Conservation (phyloP, 768 basidiomycete genomes). For the Pleurotus citrinopileatus region DNA sequence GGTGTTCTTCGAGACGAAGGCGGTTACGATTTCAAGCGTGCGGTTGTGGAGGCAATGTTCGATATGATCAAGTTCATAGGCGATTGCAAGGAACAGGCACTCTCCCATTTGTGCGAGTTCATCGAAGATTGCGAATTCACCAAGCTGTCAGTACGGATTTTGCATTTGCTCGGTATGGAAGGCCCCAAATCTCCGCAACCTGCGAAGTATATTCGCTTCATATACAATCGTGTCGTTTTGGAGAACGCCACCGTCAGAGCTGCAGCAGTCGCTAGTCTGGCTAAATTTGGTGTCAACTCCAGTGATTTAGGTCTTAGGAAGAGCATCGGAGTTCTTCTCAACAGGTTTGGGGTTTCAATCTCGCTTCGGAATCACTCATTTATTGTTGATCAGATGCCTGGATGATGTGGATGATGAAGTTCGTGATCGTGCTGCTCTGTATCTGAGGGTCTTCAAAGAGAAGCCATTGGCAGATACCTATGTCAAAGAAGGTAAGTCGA, state of each 20-base stretch:
- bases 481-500: constrained; percentile 81
- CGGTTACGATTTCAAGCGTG: constrained; percentile 99
- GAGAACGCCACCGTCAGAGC: constrained; percentile 98
- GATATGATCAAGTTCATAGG: constrained; percentile 99
- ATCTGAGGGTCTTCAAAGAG: constrained; percentile 81
- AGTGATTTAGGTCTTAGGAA: constrained; percentile 73
- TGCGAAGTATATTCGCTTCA: constrained; percentile 98
- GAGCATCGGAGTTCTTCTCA: constrained; percentile 85
- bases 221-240: constrained; percentile 98
- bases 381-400: constrained; percentile 60
- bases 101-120: constrained; percentile 98
- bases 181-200: constrained; percentile 96
- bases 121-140: constrained; percentile 99
- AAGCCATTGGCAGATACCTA: constrained; percentile 80
- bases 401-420: constrained; percentile 99
- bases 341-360: constrained; percentile 49
- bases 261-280: constrained; percentile 91
- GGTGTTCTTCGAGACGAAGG: constrained; percentile 97
- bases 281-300: constrained; percentile 94
- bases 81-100: constrained; percentile 95
- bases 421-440: constrained; percentile 94
- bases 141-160: constrained; percentile 94
- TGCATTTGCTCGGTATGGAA: constrained; percentile 93
- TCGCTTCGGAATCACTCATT: constrained; percentile 1
- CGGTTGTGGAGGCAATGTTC: constrained; percentile 98